phyloP scores from a whole-genome alignment of 2,329 filamentous ascomycete genomes.

The Penicillium sumatraense region DNA sequence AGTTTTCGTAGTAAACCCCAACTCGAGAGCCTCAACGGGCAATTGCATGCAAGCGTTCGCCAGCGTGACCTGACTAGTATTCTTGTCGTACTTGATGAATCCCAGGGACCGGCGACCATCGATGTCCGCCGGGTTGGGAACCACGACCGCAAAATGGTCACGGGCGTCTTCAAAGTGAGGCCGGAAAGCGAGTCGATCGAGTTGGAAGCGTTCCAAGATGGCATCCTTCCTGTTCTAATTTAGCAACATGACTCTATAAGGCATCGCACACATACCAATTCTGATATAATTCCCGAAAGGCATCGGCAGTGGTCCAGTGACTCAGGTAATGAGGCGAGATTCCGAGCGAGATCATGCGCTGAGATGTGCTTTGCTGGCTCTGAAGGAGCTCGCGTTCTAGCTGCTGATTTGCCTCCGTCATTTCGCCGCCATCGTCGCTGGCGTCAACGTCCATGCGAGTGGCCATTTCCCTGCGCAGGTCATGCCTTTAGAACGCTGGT shows the following conservation, averaged over 20 bases:
- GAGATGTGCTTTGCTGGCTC: neutral
- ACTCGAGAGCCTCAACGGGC: slow-evolving; percentile 8
- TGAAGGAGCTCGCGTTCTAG: neutral
- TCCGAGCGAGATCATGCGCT: neutral
- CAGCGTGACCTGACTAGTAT: slow-evolving; percentile 4
- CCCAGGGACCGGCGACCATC: neutral
- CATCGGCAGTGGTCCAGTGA: slow-evolving; percentile 4
- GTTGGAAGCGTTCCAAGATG: slow-evolving; percentile 7
- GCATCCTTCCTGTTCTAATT: slow-evolving; percentile 9
- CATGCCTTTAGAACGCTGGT: neutral
- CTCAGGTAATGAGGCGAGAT: slow-evolving; percentile 6
- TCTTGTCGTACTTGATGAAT: slow-evolving; percentile 2
- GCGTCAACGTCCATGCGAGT: neutral
- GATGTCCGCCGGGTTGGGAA: neutral
- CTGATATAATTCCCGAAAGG: neutral
- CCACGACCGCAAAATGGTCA: slow-evolving; percentile 6
- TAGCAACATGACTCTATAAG: neutral
- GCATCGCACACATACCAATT: slow-evolving; percentile 3
- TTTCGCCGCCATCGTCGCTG: neutral
- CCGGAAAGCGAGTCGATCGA: slow-evolving; percentile 8
- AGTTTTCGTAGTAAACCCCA: slow-evolving; percentile 6
- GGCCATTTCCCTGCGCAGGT: neutral
- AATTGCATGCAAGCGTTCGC: slow-evolving; percentile 9
- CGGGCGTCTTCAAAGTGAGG: slow-evolving; percentile 3
- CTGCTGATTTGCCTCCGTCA: neutral